Percentiles rank a stretch among this genome's conserved stretches.
Conservation (phyloP, 169 alveolate species). For the Toxoplasma gondii region DNA sequence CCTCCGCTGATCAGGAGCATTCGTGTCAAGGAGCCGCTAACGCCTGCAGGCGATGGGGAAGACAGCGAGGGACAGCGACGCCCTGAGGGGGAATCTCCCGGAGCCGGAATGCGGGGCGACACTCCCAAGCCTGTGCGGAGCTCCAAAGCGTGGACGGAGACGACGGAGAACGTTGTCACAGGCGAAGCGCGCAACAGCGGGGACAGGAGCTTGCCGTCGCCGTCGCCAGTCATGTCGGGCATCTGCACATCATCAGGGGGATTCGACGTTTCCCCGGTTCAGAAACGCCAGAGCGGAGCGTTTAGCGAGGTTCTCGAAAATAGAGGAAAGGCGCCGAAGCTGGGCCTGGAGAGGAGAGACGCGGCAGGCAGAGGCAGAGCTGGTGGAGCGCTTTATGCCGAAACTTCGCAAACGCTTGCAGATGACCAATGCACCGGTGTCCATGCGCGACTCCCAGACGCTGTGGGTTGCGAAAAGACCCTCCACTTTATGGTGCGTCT, state of each 20-base stretch:
- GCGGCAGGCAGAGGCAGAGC: no score
- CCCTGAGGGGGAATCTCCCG: neutral
- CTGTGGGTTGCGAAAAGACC: neutral
- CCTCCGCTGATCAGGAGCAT: neutral
- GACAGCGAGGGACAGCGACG: neutral
- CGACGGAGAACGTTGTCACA: no score
- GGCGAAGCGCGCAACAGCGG: neutral
- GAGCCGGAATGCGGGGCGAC: neutral
- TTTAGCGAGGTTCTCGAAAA: neutral
- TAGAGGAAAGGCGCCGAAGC: neutral
- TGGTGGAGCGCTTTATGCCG: no score
- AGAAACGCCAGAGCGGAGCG: neutral
- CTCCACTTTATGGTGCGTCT: conserved; percentile 23
- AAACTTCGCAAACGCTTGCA: neutral
- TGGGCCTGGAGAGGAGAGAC: neutral
- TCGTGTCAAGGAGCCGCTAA: no score
- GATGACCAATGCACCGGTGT: neutral
- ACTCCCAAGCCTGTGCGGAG: neutral
- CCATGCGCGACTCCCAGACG: neutral
- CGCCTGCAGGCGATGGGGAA: neutral
- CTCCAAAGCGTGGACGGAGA: neutral
- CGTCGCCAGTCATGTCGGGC: conserved; percentile 22
- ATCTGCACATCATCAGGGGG: neutral
- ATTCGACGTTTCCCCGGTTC: neutral
- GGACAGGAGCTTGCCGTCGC: neutral